phyloP scores from a whole-genome alignment of 768 basidiomycete species.

The Psilocybe cubensis region DNA sequence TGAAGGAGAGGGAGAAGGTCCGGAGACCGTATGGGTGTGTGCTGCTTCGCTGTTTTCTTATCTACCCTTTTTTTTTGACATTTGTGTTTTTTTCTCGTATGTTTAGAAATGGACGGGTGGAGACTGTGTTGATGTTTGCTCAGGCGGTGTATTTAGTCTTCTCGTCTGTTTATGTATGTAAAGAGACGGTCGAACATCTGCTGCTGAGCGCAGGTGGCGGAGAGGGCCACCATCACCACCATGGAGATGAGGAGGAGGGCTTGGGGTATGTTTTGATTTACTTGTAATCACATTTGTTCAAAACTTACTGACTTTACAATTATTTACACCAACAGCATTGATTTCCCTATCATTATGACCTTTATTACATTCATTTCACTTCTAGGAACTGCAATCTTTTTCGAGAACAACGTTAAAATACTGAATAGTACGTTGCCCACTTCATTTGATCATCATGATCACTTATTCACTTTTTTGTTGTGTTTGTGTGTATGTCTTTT shows the following conservation, averaged over 20 bases:
- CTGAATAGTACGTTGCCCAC: slow-evolving; percentile 55
- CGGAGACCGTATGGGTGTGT: slow-evolving; percentile 60
- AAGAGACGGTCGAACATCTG: slow-evolving; percentile 94
- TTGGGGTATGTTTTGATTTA: slow-evolving; percentile 34
- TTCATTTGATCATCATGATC: not conserved
- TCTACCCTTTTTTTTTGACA: not conserved
- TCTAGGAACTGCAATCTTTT: slow-evolving; percentile 56
- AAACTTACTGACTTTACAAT: not conserved
- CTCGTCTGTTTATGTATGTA: slow-evolving; percentile 93
- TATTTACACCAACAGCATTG: slow-evolving; percentile 47
- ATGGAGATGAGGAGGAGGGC: slow-evolving; percentile 57
- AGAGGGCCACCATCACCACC: slow-evolving; percentile 66
- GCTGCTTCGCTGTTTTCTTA: not conserved
- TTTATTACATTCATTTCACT: slow-evolving; percentile 61
- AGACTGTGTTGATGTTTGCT: slow-evolving; percentile 79
- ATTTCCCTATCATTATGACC: slow-evolving; percentile 65
- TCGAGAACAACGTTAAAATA: slow-evolving; percentile 66
- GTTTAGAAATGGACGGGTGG: slow-evolving; percentile 63
- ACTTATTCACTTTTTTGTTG: not conserved
- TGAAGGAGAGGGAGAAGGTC: slow-evolving; percentile 44
- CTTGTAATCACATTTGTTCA: not conserved
- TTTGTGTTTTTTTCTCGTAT: not conserved
- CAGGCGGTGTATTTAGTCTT: slow-evolving; percentile 96
- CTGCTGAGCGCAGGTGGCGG: slow-evolving; percentile 63
- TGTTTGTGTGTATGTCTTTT: not conserved